These are phyloP conservation scores for Psidium friedrichsthalianum DNA, from an alignment of 345 rosid genomes.

Conservation along the genomic window DNA sequence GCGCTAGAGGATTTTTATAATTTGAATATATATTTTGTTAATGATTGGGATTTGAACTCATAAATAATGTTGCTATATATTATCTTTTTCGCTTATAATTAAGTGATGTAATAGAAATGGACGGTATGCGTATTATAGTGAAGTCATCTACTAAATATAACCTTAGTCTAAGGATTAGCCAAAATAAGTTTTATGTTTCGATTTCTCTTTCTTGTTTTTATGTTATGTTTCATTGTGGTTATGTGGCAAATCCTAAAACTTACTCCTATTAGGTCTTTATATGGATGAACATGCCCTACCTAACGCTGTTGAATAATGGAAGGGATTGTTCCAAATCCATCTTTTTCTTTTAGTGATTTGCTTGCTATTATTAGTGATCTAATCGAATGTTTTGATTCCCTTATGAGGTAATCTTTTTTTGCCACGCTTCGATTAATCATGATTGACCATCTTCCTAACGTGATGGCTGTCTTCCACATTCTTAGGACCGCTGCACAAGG, in stretches of 20 bases:
- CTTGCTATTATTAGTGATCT: background rate
- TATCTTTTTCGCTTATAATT: too few relatives aligned
- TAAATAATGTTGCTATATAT: too few relatives aligned
- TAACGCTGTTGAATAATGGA: background rate
- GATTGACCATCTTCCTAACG: background rate
- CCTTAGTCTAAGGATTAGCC: too few relatives aligned
- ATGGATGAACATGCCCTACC: background rate
- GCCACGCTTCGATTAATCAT: background rate
- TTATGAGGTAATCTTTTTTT: background rate
- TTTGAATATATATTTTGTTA: too few relatives aligned
- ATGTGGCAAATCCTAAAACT: too few relatives aligned
- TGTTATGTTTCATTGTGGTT: too few relatives aligned
- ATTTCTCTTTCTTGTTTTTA: too few relatives aligned
- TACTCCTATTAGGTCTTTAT: background rate
- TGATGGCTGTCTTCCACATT: background rate
- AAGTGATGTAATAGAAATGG: too few relatives aligned
- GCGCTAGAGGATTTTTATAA: too few relatives aligned
- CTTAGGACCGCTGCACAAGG: background rate
- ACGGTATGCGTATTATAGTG: too few relatives aligned
- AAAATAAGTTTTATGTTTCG: too few relatives aligned
- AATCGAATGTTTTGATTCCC: background rate
- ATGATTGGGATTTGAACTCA: rapidly evolving
- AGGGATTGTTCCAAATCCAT: background rate
- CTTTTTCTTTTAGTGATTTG: background rate
- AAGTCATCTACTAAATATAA: too few relatives aligned